Conservation (phyloP, 2,329 filamentous ascomycete species). For the Curvularia sp. region DNA sequence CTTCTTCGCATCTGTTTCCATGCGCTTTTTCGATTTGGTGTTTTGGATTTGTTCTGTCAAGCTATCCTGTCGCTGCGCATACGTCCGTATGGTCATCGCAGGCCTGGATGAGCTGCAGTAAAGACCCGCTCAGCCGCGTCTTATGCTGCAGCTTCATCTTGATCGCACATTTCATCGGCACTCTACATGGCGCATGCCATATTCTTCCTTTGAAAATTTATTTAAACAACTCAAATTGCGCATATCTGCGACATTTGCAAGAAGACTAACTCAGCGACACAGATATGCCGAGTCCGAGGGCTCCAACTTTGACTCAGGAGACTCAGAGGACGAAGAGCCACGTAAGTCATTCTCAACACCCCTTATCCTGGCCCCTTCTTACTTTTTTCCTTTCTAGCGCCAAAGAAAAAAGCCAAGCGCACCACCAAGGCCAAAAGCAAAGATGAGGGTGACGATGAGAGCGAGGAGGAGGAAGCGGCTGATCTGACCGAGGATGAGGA, state of each 20-base stretch:
- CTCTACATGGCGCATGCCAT: background rate
- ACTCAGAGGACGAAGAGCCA: conserved; percentile 46
- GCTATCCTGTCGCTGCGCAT: conserved; percentile 29
- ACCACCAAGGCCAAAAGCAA: conserved; percentile 41
- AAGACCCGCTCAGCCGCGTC: conserved; percentile 8
- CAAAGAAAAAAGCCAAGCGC: conserved; percentile 47
- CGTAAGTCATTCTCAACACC: conserved; percentile 32
- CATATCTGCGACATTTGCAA: background rate
- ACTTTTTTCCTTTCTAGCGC: conserved; percentile 29
- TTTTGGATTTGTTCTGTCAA: conserved; percentile 13
- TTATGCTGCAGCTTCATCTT: background rate
- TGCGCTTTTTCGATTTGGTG: conserved; percentile 17
- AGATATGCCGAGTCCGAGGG: conserved; percentile 50
- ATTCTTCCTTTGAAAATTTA: background rate
- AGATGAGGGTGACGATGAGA: conserved; percentile 41
- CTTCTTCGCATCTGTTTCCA: conserved; percentile 32
- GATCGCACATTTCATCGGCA: background rate
- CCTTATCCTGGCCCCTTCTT: conserved; percentile 5
- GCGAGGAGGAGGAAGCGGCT: conserved; percentile 40
- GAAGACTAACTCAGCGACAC: conserved; percentile 28
- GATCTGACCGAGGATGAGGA: conserved; percentile 16
- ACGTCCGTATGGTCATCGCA: conserved; percentile 13
- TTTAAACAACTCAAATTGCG: background rate
- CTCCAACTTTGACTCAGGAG: conserved; percentile 48
- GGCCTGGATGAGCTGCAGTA: conserved; percentile 22